Percentiles rank a stretch among this genome's conserved stretches.
Conservation (phyloP, 1,284 basidiomycete genomes). For the Tylopilus orsonianus region DNA sequence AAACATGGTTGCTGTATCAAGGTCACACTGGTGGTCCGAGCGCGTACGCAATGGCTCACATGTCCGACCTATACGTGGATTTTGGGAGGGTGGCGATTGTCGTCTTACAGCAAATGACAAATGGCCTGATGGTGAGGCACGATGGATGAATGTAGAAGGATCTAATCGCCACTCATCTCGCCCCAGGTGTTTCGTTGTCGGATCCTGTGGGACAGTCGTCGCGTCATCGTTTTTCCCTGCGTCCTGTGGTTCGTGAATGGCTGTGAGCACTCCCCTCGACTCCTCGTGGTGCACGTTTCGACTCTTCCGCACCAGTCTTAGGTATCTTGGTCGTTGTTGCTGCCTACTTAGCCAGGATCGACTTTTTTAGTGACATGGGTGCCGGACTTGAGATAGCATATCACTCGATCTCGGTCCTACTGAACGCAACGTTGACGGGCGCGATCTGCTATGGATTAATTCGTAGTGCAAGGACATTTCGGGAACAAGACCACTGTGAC, state of each 20-base stretch:
- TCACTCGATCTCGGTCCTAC: slow-evolving; percentile 4
- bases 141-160: not conserved
- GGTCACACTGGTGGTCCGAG: not conserved
- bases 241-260: slow-evolving; percentile 10
- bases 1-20: not conserved
- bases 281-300: not conserved
- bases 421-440: slow-evolving; percentile 7
- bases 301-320: not conserved
- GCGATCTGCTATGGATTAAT: slow-evolving; percentile 19
- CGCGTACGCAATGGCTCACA: not conserved
- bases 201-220: slow-evolving; percentile 4
- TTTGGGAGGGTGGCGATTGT: not conserved
- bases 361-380: slow-evolving; percentile 3
- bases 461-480: no score
- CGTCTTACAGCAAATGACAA: slow-evolving; percentile 4
- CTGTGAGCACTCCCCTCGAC: slow-evolving; percentile 1
- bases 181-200: not conserved
- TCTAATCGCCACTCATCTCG: not conserved
- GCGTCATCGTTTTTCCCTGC: slow-evolving; percentile 5
- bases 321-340: slow-evolving; percentile 9
- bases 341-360: no score
- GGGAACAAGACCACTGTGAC: no score
- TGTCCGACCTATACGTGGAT: not conserved
- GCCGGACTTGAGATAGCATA: slow-evolving; percentile 11
- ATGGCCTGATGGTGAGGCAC: slow-evolving; percentile 11